These are phyloP conservation scores for Carex cristatella DNA, from an alignment of 176 grass and related monocot genomes.

Conservation along the genomic window DNA sequence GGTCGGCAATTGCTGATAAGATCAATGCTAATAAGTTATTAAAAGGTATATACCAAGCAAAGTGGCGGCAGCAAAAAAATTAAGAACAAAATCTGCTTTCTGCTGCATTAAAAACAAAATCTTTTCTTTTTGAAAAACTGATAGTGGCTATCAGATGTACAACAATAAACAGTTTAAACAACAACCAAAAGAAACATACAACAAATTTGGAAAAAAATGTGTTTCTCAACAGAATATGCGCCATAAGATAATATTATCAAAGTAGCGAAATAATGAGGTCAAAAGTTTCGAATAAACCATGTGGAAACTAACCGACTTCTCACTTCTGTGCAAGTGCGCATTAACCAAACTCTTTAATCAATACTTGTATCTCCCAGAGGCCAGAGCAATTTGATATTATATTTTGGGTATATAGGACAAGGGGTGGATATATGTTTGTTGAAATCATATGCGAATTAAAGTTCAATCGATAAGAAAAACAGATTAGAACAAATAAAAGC, in stretches of 20 bases:
- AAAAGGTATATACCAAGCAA: slow-evolving; percentile 1
- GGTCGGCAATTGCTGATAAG: slow-evolving; percentile 9
- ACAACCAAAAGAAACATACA: too few species aligned
- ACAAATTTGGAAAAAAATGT: too few species aligned
- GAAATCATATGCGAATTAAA: not conserved
- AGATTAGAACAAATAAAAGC: not conserved
- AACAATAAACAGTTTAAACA: too few species aligned
- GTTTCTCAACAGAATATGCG: too few species aligned
- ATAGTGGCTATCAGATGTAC: too few species aligned
- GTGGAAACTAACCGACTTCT: not conserved
- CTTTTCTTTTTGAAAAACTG: too few species aligned
- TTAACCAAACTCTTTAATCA: not conserved
- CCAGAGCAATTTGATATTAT: too few species aligned
- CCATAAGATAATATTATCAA: not conserved
- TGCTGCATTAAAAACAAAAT: not conserved
- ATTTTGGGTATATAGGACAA: too few species aligned
- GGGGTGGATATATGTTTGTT: not conserved
- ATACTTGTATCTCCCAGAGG: not conserved
- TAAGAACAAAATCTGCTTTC: not conserved
- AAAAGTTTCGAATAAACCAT: too few species aligned
- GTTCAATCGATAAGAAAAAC: not conserved
- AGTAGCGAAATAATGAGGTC: not conserved
- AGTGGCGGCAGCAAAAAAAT: not conserved
- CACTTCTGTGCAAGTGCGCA: not conserved
- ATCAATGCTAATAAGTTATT: slow-evolving; percentile 5